Evolutionary conservation across 331 rosid species (phyloP), one percentile per base, ranked within the genome.

Genomic region (Rhamnella rubrinervis): DNA sequence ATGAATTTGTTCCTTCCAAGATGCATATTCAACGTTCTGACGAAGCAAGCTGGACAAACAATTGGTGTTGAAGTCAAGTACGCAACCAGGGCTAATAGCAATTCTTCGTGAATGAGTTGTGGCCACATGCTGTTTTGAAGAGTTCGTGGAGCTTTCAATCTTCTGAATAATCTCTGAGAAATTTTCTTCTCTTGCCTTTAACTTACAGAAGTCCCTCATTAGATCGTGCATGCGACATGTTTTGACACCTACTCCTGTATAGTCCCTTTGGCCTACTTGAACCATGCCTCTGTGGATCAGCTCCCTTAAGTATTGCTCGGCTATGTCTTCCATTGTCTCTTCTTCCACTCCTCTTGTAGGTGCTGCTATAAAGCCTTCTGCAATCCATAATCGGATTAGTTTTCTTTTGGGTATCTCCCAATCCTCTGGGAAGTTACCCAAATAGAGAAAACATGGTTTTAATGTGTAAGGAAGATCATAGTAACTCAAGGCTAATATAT

Each of bases 391-490:
- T 20, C 66, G 82, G 39, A 84, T 69, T 62, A 89, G 53, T 52
- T 78, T 66, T 6, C 44, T 83, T 31, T 56, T 63, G 6, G 73
- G 75, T 59, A 89, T 82, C 65, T 73, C 81, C 12, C 13, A 65
- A 59, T 82, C 90, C 76, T 89, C 89, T 1, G 88, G 96, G 55
- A 86, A 89, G 40, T 77, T 85, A 62, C 90, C 71, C 69, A 85
- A 50, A 71, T 85, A 83, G 21, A 88, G 88, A 59, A 84, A 86
- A 44, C 92, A 89, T 2, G 85, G 87, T 64, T 86, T 86, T 31
- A 89, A 60, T 17, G 82, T 59, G 75, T 9, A 61, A 71, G 88
- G 92, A 74, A 89, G 67, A 11, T 84, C 85, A 28, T 60, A 28
- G 68, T 86, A 85, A 63, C 87, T 85, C 7, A 72, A 69, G 58